Evolutionary conservation across 169 alveolate genomes (phyloP).

Genomic region (Cryptosporidium ubiquitum): DNA sequence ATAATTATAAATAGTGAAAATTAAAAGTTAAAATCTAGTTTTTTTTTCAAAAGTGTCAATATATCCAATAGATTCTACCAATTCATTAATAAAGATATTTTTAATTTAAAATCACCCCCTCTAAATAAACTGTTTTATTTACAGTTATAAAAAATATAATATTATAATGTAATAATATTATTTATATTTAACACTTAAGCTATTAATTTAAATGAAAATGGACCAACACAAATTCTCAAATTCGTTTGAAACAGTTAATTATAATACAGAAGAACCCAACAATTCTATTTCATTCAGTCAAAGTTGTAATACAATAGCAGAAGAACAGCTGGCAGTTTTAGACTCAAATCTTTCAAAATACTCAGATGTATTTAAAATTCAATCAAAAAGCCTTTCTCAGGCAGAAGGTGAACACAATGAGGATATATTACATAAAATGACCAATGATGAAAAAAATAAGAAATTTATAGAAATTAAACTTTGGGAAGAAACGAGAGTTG

Average conservation of each 20-base stretch:
- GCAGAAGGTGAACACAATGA: not conserved
- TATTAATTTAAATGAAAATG: not conserved
- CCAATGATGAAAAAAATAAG: constrained; percentile 8
- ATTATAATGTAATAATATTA: not conserved
- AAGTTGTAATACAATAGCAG: constrained; percentile 40
- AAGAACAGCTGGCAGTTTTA: constrained; percentile 22
- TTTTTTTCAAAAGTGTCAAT: not conserved
- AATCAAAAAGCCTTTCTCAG: not conserved
- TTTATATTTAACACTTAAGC: not conserved
- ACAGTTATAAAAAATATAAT: too few relatives aligned
- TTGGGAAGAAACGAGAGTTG: constrained; percentile 50
- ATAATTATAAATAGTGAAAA: not conserved
- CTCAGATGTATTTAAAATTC: constrained; percentile 5
- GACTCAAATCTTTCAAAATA: constrained; percentile 31
- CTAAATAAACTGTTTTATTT: too few relatives aligned
- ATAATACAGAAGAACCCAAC: not conserved
- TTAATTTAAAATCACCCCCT: not conserved
- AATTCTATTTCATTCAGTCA: not conserved
- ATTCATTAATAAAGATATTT: not conserved
- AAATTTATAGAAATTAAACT: constrained; percentile 12
- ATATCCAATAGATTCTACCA: not conserved
- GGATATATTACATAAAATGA: not conserved
- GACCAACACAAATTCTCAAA: not conserved
- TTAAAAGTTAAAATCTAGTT: not conserved
- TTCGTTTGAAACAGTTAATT: not conserved